Conservation (phyloP, 2,329 filamentous ascomycete species). For the Phaeoacremonium minimum region DNA sequence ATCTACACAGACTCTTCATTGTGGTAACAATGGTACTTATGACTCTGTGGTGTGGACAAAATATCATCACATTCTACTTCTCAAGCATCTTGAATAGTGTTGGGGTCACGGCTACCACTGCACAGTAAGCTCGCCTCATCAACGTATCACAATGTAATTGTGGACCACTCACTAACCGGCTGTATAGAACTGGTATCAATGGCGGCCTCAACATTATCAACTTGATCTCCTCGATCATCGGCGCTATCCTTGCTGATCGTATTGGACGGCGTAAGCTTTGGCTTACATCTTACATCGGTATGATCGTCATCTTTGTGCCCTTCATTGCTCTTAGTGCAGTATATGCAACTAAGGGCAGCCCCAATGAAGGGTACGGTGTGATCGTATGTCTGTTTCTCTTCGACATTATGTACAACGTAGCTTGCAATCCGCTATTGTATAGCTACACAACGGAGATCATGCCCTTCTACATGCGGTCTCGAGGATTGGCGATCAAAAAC, state of each 20-base stretch:
- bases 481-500: constrained; percentile 16
- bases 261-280: constrained; percentile 8
- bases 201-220: constrained; percentile 4
- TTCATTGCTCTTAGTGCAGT: constrained; percentile 3
- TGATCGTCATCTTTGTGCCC: constrained; percentile 8
- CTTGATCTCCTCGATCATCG: not conserved
- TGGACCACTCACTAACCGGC: too few species aligned
- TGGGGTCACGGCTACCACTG: not conserved
- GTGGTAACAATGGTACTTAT: constrained; percentile 2
- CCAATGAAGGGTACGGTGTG: constrained; percentile 5
- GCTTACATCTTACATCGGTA: constrained; percentile 7
- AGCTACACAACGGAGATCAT: constrained; percentile 58
- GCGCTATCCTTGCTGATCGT: constrained; percentile 3
- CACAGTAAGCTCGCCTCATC: not conserved
- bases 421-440: constrained; percentile 4
- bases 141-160: too few species aligned
- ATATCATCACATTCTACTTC: constrained; percentile 8
- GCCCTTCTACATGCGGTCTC: constrained; percentile 68
- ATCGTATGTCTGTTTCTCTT: constrained; percentile 3
- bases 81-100: constrained; percentile 4
- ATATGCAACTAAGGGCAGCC: constrained; percentile 1
- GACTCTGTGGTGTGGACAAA: constrained; percentile 5
- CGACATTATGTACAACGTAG: constrained; percentile 6
- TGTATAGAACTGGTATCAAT: constrained; percentile 7
- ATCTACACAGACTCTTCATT: constrained; percentile 2